Conservation (phyloP, 2,329 filamentous ascomycete genomes). For the Bipolaris bicolor region DNA sequence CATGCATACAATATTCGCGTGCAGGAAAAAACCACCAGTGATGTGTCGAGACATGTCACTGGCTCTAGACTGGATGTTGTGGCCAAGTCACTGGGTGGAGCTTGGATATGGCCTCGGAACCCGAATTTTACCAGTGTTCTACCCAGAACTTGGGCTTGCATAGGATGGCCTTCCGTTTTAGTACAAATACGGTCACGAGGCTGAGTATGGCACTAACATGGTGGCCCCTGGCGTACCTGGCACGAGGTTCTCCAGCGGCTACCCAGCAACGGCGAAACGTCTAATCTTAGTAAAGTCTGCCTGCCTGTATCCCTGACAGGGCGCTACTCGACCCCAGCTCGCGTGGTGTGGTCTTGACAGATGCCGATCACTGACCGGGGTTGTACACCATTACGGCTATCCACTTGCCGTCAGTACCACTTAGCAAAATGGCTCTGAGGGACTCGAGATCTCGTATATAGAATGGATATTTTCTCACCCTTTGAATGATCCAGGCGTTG, state of each 20-base stretch:
- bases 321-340: slow-evolving; percentile 1
- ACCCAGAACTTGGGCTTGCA: not conserved
- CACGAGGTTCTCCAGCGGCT: not conserved
- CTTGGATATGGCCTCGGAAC: not conserved
- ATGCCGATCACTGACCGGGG: slow-evolving; percentile 5
- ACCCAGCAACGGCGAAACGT: slow-evolving; percentile 8
- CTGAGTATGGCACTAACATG: not conserved
- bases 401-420: slow-evolving; percentile 2
- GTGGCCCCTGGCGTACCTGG: slow-evolving; percentile 3
- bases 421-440: not conserved
- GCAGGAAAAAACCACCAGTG: slow-evolving; percentile 1
- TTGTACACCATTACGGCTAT: not conserved
- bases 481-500: not conserved
- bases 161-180: not conserved
- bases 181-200: not conserved
- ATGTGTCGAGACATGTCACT: not conserved
- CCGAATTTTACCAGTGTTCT: not conserved
- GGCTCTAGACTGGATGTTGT: not conserved
- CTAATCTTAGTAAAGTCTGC: slow-evolving; percentile 13
- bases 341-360: not conserved
- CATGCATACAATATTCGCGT: slow-evolving; percentile 9
- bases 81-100: not conserved
- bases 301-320: not conserved
- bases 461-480: not conserved
- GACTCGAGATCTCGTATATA: slow-evolving; percentile 7